Evolutionary conservation across 306 rosid species (phyloP).

Genomic region (Lithocarpus polystachyus): DNA sequence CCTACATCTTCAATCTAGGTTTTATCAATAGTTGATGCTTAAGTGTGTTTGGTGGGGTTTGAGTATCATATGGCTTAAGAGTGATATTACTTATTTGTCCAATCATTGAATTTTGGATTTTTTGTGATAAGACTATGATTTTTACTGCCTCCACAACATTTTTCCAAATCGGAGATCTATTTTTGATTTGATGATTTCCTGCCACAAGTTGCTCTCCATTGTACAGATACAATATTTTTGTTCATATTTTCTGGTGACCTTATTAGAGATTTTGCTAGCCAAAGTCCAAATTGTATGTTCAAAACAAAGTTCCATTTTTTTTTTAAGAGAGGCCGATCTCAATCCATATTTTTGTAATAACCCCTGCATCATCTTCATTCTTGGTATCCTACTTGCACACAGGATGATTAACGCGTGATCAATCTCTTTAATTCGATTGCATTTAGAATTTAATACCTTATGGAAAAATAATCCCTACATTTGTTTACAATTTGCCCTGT

Average conservation of each 20-base stretch:
- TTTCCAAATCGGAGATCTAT: neutral
- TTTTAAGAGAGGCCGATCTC: neutral
- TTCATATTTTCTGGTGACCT: neutral
- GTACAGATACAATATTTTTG: neutral
- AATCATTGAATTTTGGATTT: neutral
- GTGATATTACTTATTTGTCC: neutral
- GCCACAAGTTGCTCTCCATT: too few relatives aligned
- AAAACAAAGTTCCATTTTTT: neutral
- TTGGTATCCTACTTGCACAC: neutral
- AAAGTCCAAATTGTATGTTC: neutral
- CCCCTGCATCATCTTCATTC: neutral
- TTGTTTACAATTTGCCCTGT: neutral
- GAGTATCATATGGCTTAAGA: neutral
- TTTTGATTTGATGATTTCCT: neutral
- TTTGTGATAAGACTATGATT: neutral
- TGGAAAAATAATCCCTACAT: neutral
- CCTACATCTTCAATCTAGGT: neutral
- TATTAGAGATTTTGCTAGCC: neutral
- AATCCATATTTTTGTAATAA: neutral
- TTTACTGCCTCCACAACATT: neutral
- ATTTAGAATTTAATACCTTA: neutral
- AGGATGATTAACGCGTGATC: neutral
- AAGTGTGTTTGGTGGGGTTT: neutral
- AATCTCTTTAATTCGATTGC: neutral
- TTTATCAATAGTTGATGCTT: neutral